Percentiles rank a stretch among this genome's conserved stretches.
These are phyloP conservation scores for Theobroma cacao DNA, from an alignment of 345 rosid genomes.

Conservation along the genomic window DNA sequence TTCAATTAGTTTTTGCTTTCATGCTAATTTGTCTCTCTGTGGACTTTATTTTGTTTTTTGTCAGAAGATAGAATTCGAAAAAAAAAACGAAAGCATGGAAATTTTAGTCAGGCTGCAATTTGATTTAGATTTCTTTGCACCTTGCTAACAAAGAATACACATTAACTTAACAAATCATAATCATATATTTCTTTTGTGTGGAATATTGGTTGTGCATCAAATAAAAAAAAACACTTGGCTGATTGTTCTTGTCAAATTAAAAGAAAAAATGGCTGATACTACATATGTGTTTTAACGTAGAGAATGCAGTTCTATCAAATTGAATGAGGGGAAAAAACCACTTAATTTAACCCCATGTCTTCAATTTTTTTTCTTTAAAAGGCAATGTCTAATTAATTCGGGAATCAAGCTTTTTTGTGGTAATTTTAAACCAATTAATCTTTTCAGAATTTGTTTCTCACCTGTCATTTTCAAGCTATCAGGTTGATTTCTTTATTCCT, in stretches of 20 bases:
- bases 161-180: not conserved
- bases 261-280: too few species aligned
- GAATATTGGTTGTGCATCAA: not conserved
- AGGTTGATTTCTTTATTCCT: not conserved
- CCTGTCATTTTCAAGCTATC: constrained; percentile 13
- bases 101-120: not conserved
- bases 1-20: not conserved
- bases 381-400: too few species aligned
- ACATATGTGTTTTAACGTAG: too few species aligned
- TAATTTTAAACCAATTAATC: constrained; percentile 10
- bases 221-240: not conserved
- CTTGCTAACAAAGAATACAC: not conserved
- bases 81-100: not conserved
- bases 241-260: too few species aligned
- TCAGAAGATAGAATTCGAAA: not conserved
- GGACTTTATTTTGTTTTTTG: not conserved
- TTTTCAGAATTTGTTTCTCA: constrained; percentile 10
- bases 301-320: too few species aligned
- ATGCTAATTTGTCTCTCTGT: not conserved
- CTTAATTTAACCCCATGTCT: too few species aligned
- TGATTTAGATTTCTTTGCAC: not conserved
- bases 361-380: too few species aligned
- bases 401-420: too few species aligned
- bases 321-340: too few species aligned
- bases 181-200: not conserved